Conservation (phyloP, 257 asterid genomes). For the Penstemon eatonii region DNA sequence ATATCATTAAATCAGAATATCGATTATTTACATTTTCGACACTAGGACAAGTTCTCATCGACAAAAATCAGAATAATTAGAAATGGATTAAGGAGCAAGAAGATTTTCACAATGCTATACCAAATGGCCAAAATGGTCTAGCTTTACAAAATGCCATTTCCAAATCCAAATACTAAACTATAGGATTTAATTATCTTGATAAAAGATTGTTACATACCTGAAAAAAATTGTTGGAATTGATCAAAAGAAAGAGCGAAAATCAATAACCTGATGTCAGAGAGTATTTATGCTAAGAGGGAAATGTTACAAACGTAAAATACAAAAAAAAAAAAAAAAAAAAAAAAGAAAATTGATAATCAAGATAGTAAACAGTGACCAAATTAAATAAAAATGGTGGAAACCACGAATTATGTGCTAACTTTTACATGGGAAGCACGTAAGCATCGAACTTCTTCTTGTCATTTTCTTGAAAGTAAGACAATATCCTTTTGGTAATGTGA, state of each 20-base stretch:
- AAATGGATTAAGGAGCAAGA: too few species aligned
- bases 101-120: too few species aligned
- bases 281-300: background rate
- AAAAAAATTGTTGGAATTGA: background rate
- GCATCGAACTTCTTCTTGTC: constrained; percentile 43
- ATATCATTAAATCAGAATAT: too few species aligned
- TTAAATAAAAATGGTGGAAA: constrained; percentile 28
- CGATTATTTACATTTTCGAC: too few species aligned
- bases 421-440: constrained; percentile 69
- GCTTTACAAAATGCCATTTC: too few species aligned
- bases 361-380: constrained; percentile 21
- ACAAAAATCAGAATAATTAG: too few species aligned
- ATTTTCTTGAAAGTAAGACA: constrained; percentile 27
- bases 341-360: constrained; percentile 12
- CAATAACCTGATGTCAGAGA: background rate
- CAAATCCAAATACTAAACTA: too few species aligned
- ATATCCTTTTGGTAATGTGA: constrained; percentile 16
- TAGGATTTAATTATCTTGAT: too few species aligned
- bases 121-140: too few species aligned
- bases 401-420: constrained; percentile 34
- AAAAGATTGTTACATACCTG: too few species aligned
- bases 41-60: too few species aligned
- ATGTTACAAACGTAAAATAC: too few species aligned
- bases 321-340: constrained; percentile 1
- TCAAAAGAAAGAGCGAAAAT: constrained; percentile 1